A percentile compares a stretch with the other conserved stretches of the same genome.
These are phyloP conservation scores for Pseudocercospora fuligena DNA, from an alignment of 2,329 filamentous ascomycete genomes.

Conservation along the genomic window DNA sequence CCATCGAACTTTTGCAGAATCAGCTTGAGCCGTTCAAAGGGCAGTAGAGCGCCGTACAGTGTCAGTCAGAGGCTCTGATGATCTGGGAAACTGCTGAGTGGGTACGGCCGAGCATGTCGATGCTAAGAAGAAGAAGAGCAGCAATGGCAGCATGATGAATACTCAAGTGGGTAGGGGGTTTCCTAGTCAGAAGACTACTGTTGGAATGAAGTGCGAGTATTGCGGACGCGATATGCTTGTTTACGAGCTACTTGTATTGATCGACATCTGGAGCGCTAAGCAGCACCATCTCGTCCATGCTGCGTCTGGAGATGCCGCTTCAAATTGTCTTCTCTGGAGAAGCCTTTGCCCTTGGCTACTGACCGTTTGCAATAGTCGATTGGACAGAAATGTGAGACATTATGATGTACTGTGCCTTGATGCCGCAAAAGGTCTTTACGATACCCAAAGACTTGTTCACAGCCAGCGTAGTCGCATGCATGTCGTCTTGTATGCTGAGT, in stretches of 20 bases:
- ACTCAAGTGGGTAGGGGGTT: no score
- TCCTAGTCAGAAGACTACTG: no score
- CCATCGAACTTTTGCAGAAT: neutral
- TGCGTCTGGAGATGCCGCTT: neutral
- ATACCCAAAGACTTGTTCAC: neutral
- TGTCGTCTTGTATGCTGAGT: no score
- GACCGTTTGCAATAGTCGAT: neutral
- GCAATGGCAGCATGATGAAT: no score
- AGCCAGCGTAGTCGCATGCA: neutral
- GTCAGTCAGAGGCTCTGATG: no score
- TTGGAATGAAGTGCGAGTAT: no score
- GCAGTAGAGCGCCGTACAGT: no score
- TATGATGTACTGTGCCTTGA: neutral
- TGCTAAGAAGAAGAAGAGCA: no score
- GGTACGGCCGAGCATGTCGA: no score
- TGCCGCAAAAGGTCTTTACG: neutral
- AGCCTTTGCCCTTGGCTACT: neutral
- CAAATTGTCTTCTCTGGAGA: neutral
- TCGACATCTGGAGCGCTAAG: neutral
- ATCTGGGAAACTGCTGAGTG: no score
- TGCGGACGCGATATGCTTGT: neutral
- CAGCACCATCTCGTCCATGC: neutral
- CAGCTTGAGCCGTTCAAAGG: no score
- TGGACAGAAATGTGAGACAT: neutral
- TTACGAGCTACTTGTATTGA: neutral